Base-by-base conservation (phyloP, 176 grass and related monocot genomes). In the Musa acuminata region DNA sequence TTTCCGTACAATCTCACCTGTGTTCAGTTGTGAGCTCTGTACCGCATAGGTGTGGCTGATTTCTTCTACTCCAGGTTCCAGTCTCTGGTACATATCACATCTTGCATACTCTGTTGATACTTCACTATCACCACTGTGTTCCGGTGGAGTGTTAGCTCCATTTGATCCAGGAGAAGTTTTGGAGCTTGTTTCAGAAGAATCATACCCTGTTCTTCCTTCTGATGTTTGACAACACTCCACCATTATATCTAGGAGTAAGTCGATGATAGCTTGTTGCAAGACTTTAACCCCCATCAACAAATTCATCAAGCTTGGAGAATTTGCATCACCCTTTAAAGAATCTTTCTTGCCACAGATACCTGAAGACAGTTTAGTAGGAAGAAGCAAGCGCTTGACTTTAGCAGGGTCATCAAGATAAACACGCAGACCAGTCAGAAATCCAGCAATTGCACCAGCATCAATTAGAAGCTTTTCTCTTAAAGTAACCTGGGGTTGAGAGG, bases 241-340 rank as follows among this genome's bases (percentile, higher is more conserved):
- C 95, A 98, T 91, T 74, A 90, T 93, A 91, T 98, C 95, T 60
- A 98, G 57, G 80, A 98, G 91, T 76, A 93, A 91, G 83, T 94
- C 90, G 82, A 98, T 83, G 57, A 93, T 93, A 76, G 90, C 90
- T 70, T 98, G 88, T 82, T 91, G 89, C 84, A 96, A 89, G 80
- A 88, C 91, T 60, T 81, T 93, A 77, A 92, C 87, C 20, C 86
- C 90, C 95, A 98, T 93, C 64, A 98, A 67, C 81, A 93, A 79
- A 82, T 75, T 94, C 64, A 98, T 87, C 75, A 89, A 82, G 71
- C 84, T 98, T 77, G 86, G 83, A 53, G 88, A 83, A 71, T 66
- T 85, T 70, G 75, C 69, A 68, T 87, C 81, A 62, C 67, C 77
- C 51, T 87, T 90, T 53, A 83, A 86, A 73, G 78, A 22, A 82